Conservation (phyloP, 768 basidiomycete genomes). For the Coprinopsis cinerea region DNA sequence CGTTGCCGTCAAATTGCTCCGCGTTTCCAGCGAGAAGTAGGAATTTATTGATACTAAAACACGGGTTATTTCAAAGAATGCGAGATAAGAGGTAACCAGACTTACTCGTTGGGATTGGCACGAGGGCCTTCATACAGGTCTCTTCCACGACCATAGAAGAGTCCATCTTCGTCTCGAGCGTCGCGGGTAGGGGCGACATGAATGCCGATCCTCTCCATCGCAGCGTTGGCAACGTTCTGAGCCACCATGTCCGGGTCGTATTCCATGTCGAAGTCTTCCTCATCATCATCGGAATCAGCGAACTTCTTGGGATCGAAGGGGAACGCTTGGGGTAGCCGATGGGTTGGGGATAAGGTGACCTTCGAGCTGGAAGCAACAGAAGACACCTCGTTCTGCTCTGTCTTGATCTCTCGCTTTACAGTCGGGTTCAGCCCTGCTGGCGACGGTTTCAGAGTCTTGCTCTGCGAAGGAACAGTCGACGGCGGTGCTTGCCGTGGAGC, state of each 20-base stretch:
- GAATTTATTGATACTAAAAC: conserved; percentile 46
- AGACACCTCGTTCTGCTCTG: not conserved
- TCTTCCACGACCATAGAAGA: conserved; percentile 41
- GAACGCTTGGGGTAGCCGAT: not conserved
- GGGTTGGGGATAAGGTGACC: not conserved
- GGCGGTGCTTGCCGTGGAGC: too few species aligned
- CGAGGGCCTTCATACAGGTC: conserved; percentile 41
- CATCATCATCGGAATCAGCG: conserved; percentile 11
- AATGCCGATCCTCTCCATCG: conserved; percentile 18
- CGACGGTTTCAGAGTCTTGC: not conserved
- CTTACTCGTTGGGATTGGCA: conserved; percentile 47
- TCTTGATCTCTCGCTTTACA: not conserved
- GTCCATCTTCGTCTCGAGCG: conserved; percentile 35
- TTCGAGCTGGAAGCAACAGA: not conserved
- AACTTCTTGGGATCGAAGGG: not conserved
- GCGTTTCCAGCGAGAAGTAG: conserved; percentile 50
- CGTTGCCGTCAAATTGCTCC: conserved; percentile 54
- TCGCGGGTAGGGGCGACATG: conserved; percentile 26
- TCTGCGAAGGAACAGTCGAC: too few species aligned
- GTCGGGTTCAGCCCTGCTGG: not conserved
- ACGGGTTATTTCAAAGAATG: not conserved
- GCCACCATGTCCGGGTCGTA: conserved; percentile 5
- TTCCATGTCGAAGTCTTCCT: conserved; percentile 14
- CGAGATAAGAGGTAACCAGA: conserved; percentile 6
- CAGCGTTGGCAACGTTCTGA: conserved; percentile 10